Evolutionary conservation across 1,139 yeast genomes (phyloP).

Genomic region (Geotrichum restrictum): DNA sequence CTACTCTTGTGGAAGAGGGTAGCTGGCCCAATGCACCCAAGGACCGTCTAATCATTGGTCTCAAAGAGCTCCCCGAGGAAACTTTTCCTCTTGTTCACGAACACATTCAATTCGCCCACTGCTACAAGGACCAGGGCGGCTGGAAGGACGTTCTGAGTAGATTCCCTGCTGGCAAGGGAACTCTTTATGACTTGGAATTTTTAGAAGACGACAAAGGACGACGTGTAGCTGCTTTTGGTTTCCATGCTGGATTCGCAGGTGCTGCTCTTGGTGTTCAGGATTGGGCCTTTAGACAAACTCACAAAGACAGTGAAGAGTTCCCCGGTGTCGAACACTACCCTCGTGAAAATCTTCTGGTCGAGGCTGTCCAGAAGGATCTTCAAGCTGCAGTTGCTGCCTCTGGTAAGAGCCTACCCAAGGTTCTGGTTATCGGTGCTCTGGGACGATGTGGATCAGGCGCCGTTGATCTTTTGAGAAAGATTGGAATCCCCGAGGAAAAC

Average conservation of each 20-base stretch:
- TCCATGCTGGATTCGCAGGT: constrained; percentile 98
- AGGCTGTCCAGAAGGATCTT: constrained; percentile 62
- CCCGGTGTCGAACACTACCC: constrained; percentile 74
- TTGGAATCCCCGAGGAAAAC: constrained; percentile 82
- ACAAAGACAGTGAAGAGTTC: constrained; percentile 58
- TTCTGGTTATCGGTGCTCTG: constrained; percentile 89
- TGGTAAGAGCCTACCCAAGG: constrained; percentile 69
- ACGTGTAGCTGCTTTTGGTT: constrained; percentile 98
- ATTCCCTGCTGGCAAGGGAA: constrained; percentile 88
- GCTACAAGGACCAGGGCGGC: constrained; percentile 95
- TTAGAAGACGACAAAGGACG: constrained; percentile 91
- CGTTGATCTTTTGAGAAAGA: constrained; percentile 70
- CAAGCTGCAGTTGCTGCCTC: constrained; percentile 56
- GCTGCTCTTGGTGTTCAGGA: constrained; percentile 93
- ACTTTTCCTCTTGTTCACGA: constrained; percentile 89
- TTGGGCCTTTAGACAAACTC: constrained; percentile 87
- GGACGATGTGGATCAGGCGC: constrained; percentile 99
- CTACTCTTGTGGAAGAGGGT: constrained; percentile 83
- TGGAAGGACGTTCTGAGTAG: constrained; percentile 88
- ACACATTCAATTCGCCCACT: constrained; percentile 97
- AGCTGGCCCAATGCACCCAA: constrained; percentile 90
- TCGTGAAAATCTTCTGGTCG: constrained; percentile 68
- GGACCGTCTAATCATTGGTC: constrained; percentile 84
- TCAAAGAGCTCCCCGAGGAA: constrained; percentile 95
- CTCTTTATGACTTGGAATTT: constrained; percentile 88